A percentile compares a stretch with the other conserved stretches of the same genome.
These are phyloP conservation scores for Xylaria scruposa DNA, from an alignment of 495 filamentous ascomycete genomes.

Conservation along the genomic window DNA sequence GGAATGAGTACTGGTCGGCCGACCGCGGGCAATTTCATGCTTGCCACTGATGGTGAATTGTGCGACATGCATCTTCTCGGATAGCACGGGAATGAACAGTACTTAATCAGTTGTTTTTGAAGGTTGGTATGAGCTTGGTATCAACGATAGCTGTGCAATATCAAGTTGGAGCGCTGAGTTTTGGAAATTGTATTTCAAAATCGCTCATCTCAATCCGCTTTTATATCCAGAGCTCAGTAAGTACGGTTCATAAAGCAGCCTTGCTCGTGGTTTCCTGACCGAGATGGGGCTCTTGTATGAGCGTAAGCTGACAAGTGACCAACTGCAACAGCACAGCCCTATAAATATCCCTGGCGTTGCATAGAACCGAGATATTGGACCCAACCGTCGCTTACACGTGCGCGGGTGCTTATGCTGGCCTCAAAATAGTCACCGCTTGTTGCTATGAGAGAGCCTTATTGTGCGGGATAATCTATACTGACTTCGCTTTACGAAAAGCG, in stretches of 20 bases:
- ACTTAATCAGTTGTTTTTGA: not conserved
- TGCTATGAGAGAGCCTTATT: conserved; percentile 11
- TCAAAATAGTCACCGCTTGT: conserved; percentile 28
- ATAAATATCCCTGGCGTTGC: not conserved
- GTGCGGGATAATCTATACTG: not conserved
- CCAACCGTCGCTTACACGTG: conserved; percentile 2
- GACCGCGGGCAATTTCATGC: conserved; percentile 41
- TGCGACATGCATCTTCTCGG: conserved; percentile 37
- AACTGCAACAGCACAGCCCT: conserved; percentile 10
- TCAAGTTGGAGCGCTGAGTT: not conserved
- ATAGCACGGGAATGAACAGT: not conserved
- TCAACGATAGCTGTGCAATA: not conserved
- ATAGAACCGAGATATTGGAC: not conserved
- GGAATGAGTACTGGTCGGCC: conserved; percentile 34
- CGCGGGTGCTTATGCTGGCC: conserved; percentile 20
- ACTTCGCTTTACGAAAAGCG: not conserved
- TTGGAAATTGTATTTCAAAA: not conserved
- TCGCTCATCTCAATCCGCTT: not conserved
- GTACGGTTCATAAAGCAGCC: not conserved
- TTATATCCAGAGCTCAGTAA: conserved; percentile 8
- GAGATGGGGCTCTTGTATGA: conserved; percentile 13
- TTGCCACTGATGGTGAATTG: conserved; percentile 43
- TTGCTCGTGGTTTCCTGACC: not conserved
- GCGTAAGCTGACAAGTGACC: conserved; percentile 24
- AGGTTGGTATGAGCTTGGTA: not conserved